Evolutionary conservation across 495 filamentous ascomycete species (phyloP), one percentile per base, ranked within the genome.

Genomic region (Penicillium chermesinum): DNA sequence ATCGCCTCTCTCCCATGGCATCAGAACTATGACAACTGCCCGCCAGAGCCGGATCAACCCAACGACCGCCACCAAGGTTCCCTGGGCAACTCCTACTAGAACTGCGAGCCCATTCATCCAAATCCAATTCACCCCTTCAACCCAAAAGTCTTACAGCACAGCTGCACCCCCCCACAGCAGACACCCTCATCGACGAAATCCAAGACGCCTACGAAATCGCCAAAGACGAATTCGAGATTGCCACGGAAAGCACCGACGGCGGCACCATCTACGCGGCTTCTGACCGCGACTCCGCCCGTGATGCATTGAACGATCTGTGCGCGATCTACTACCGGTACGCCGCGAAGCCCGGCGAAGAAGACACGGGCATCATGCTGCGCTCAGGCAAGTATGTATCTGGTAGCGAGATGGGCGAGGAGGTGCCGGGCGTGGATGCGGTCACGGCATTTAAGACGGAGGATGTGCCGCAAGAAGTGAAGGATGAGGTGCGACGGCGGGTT

Each of bases 181-280:
- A 74, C 48, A 43, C 61, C 3, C 53, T 74, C n/a, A 65, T 72
- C 48, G 66, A 71, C 22, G 69, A 73, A 38, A 17, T 74, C 3
- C 66, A 72, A 51, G 69, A 72, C 35, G 56, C 71, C 47, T 73
- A 69, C 52, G 66, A 73, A 55, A 56, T 60, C 14, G 65, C 71
- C 4, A 73, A 66, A 61, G 71, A 74, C 53, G 71, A 74, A 55
- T 67, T 74, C 49, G 71, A 74, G 59, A 74, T 74, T 44, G 71
- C 71, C 5, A 71, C 66, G 2, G 72, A 75, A 22, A 69, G 64
- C 56, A 73, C 72, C 8, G 65, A 72, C 36, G 43, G 49, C 5
- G 53, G 58, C 0, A 73, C 70, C 7, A 73, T 75, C 57, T 75
- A 75, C 58, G 69, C 71, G 1, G 64, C 72, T n/a, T 72, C 68